Evolutionary conservation across 1,284 basidiomycete genomes (phyloP), one percentile per base, ranked within the genome.

Genomic region (Trichosporon ovoides): DNA sequence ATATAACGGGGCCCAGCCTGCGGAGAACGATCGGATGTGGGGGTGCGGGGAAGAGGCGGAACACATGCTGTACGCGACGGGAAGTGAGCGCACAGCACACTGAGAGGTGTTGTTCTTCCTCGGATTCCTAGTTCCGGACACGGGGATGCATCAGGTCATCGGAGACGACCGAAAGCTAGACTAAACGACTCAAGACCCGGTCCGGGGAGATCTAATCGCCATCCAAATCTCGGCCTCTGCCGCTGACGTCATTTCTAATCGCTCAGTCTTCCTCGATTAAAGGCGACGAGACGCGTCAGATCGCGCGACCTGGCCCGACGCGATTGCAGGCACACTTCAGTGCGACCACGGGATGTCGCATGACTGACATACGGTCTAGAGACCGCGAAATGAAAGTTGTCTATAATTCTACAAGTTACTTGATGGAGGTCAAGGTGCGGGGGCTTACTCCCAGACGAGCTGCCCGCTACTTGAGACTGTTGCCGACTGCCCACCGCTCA

Each of bases 391-490:
- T 28, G 43, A n/a, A 24, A 28, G 43, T n/a, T 48, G 24, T 48
- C 43, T 48, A 48, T 20, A n/a, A 24, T 48, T 5, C 34, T 51
- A 22, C 49, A 13, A 22, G 49, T 18, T 20, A 11, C n/a, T 33
- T 35, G 3, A 12, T 35, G 22, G 14, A 31, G 1, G 7, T 10
- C n/a, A n/a, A n/a, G n/a, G n/a, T n/a, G n/a, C n/a, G n/a, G n/a
- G n/a, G n/a, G 7, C 22, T 38, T 58, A 75, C 28, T 74, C 73
- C 74, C 74, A 75, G 19, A 74, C 67, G 16, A 75, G 66, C 61
- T 73, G 68, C 10, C 74, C 74, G 36, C 68, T 70, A 11, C 58
- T 33, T 24, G 61, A 66, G 43, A 75, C 52, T 11, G 65, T 61
- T 7, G 74, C 72, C 13, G 43, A 31, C 46, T 53, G 20, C 1